These are phyloP conservation scores for Carex littledalei DNA, from an alignment of 176 grass and related monocot genomes.

Conservation along the genomic window DNA sequence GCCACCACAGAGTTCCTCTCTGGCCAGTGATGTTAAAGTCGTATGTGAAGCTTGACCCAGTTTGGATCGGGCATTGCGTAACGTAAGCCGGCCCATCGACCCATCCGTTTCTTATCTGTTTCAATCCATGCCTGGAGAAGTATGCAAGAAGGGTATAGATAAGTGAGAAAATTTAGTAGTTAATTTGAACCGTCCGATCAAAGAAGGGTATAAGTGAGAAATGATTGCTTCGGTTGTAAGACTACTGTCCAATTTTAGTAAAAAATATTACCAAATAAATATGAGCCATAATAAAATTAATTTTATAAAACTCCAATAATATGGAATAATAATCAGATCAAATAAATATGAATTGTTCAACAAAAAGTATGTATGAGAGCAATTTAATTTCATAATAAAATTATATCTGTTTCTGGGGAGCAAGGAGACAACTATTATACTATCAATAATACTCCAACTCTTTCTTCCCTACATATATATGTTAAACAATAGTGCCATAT, in stretches of 20 bases:
- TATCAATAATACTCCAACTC: neutral
- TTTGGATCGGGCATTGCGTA: conserved; percentile 57
- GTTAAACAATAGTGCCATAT: neutral
- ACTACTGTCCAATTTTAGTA: too few relatives aligned
- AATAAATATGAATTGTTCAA: too few relatives aligned
- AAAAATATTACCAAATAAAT: too few relatives aligned
- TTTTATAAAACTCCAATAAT: too few relatives aligned
- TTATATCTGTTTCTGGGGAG: neutral
- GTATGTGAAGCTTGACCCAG: conserved; percentile 40
- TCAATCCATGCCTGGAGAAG: conserved; percentile 48
- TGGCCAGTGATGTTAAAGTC: conserved; percentile 49
- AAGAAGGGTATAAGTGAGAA: too few relatives aligned
- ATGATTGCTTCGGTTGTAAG: too few relatives aligned
- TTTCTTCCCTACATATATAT: neutral
- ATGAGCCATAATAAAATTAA: too few relatives aligned
- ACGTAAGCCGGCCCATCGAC: conserved; percentile 55
- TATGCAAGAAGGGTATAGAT: neutral
- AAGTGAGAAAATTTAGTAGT: too few relatives aligned
- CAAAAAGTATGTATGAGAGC: too few relatives aligned
- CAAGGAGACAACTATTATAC: neutral
- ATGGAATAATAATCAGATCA: too few relatives aligned
- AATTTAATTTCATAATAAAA: neutral
- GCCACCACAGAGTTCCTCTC: conserved; percentile 55
- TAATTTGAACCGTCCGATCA: too few relatives aligned
- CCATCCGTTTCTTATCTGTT: conserved; percentile 69